Evolutionary conservation across 2,329 filamentous ascomycete species (phyloP).

Genomic region (Lanzia echinophila): DNA sequence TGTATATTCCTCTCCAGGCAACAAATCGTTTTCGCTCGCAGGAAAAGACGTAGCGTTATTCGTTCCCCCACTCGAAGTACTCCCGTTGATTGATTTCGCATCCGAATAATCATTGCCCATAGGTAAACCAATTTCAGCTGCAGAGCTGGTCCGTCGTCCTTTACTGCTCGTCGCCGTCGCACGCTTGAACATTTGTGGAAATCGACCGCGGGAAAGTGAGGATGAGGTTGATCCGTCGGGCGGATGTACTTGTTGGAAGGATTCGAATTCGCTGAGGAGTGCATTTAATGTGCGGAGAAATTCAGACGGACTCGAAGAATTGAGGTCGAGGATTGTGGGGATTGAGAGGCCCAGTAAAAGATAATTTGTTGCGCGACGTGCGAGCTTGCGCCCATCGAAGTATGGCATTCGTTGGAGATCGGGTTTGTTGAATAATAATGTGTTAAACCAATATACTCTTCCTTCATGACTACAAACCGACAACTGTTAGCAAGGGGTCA

Average conservation of each 20-base stretch:
- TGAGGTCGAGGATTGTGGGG: conserved; percentile 82
- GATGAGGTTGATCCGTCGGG: conserved; percentile 60
- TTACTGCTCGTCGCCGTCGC: conserved; percentile 46
- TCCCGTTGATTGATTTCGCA: conserved; percentile 38
- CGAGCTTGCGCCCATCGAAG: conserved; percentile 76
- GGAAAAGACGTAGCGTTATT: conserved; percentile 39
- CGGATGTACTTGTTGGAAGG: conserved; percentile 81
- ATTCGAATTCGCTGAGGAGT: conserved; percentile 84
- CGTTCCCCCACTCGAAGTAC: conserved; percentile 32
- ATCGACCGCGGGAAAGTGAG: conserved; percentile 67
- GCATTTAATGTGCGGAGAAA: conserved; percentile 82
- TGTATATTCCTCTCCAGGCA: conserved; percentile 80
- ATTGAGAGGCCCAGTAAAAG: conserved; percentile 88
- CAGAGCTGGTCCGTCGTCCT: conserved; percentile 50
- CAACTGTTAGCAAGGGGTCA: not conserved
- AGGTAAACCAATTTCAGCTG: conserved; percentile 51
- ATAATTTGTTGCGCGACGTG: conserved; percentile 87
- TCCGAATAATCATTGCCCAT: conserved; percentile 43
- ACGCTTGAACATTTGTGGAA: conserved; percentile 78
- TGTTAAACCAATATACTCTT: conserved; percentile 97
- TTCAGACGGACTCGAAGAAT: conserved; percentile 70
- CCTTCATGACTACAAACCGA: conserved; percentile 69
- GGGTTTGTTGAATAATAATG: conserved; percentile 78
- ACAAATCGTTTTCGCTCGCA: conserved; percentile 56
- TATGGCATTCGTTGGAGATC: conserved; percentile 79